Evolutionary conservation across 2,329 filamentous ascomycete genomes (phyloP), one percentile per base, ranked within the genome.

Genomic region (Phialophora tarda): DNA sequence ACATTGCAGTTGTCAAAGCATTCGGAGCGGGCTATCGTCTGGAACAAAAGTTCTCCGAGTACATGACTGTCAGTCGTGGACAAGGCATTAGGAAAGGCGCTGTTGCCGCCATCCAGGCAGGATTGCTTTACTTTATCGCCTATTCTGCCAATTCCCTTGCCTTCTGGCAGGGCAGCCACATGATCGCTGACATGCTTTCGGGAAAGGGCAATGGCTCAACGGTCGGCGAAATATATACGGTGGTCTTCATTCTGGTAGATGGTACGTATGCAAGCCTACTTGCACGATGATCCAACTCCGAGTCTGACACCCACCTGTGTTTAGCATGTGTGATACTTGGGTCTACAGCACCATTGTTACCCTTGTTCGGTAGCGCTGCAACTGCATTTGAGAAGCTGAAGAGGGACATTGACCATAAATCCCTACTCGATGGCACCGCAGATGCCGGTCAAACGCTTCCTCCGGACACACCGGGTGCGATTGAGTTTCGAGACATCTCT

Each of bases 181-280:
- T 82, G 66, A 83, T 87, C 57, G 81, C 81, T 14, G 77, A 69
- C 30, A 55, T 71, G 38, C 60, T 74, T 48, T 61, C 48, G 4
- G 61, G 62, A 24, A 58, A 74, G 65, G 66, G 74, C 74, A 65
- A 77, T 8, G 81, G 79, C 2, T 79, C 77, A 0, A 32, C 30
- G 30, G 74, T 81, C 1, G 84, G 84, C 47, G 76, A 80, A n/a
- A 82, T 82, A 0, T 86, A 83, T 70, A 85, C 84, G 0, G 83
- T 86, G 24, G 83, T 85, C 21, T 85, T 85, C 66, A 80, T 85
- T 38, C 76, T 86, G 10, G 78, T 86, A 23, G 84, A 86, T 72
- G 82, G 75, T 79, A 71, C 65, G 75, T n/a, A 50, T 32, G 44
- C 4, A 50, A 34, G 23, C 28, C 54, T 62, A 32, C 30, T 11